These are phyloP conservation scores for Puccinia horiana DNA, from an alignment of 1,284 basidiomycete genomes.

Conservation along the genomic window DNA sequence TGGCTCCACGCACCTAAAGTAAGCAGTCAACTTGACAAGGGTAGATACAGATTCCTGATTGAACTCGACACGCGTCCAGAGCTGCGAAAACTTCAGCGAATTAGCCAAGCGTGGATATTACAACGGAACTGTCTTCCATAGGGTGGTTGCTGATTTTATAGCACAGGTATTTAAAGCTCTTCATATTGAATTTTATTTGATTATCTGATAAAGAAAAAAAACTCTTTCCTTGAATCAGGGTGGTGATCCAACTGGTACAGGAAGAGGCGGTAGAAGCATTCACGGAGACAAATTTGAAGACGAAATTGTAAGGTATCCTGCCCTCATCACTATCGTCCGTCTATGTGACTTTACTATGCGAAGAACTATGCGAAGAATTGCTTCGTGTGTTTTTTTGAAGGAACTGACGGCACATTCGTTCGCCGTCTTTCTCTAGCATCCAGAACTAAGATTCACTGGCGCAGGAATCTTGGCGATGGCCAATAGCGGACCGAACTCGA, in stretches of 20 bases:
- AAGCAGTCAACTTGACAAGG: conserved; percentile 29
- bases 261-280: conserved; percentile 53
- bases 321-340: background rate
- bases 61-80: conserved; percentile 15
- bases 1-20: conserved; percentile 56
- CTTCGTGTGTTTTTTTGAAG: background rate
- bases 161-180: conserved; percentile 44
- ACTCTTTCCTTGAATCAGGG: conserved; percentile 19
- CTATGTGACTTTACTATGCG: background rate
- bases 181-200: background rate
- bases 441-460: conserved; percentile 52
- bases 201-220: too few species aligned
- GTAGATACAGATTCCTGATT: background rate
- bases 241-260: conserved; percentile 54
- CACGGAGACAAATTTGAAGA: conserved; percentile 54
- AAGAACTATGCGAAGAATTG: too few species aligned
- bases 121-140: conserved; percentile 52
- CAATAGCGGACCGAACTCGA: conserved; percentile 53
- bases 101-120: conserved; percentile 57
- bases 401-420: background rate
- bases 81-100: conserved; percentile 53
- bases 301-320: conserved; percentile 33
- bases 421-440: conserved; percentile 25
- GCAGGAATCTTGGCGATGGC: conserved; percentile 54
- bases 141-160: conserved; percentile 52